Base-by-base conservation (phyloP, 768 basidiomycete genomes). In the Daedaleopsis sinensis region DNA sequence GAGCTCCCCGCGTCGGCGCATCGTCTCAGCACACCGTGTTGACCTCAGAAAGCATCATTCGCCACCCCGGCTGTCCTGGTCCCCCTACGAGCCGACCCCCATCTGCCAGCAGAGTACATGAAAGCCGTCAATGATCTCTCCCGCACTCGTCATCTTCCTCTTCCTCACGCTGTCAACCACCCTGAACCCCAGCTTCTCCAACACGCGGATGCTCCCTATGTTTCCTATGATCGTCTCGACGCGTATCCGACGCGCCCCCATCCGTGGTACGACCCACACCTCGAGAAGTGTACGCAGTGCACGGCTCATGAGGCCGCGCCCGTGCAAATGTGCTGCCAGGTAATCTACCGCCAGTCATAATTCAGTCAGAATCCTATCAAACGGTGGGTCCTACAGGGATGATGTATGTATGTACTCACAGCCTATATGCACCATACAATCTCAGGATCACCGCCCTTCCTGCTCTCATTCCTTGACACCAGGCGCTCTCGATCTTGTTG, bases 301-400 rank as follows among this genome's bases (percentile, higher is more conserved):
- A n/a, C 82, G 83, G 27, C 83, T 82, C 91, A 91, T 91, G 59
- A 92, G 89, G 0, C 90, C 89, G 64, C 75, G 78, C 32, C 87
- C 79, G 61, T 90, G 89, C 66, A 88, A 80, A 21, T 79, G 80
- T 10, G 83, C 77, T 8, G 78, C 81, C 39, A 91, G 73, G 61
- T 80, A 89, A 67, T 88, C 89, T 66, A 24, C 32, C 19, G 23
- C 18, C 21, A 19, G 43, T 36, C 21, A 47, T 23, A 16, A 52
- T 37, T 15, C 32, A 16, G 10, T 15, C 24, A 12, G 42, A 13
- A 46, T 32, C 24, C 3, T 21, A 24, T 23, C 7, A 6, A 24
- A 13, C 19, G 47, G 19, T 13, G 10, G 4, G 23, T 13, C 21
- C 15, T 24, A 46, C 55, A 46, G n/a, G n/a, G n/a, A n/a, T n/a